Conservation (phyloP, 306 rosid genomes). For the Quercus engelmannii region DNA sequence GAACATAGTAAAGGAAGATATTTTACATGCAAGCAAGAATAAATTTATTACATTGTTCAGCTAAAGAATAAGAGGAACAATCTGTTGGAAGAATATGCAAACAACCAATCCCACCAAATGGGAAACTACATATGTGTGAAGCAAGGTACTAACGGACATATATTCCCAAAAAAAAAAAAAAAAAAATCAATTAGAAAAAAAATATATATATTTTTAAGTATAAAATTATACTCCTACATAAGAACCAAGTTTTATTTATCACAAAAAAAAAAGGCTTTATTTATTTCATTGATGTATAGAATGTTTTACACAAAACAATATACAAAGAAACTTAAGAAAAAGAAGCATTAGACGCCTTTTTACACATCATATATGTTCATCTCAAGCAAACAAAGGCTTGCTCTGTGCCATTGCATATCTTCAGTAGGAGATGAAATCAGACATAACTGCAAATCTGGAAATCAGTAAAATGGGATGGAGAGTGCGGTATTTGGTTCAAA, state of each 20-base stretch:
- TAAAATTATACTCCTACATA: too few species aligned
- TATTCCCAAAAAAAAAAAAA: too few species aligned
- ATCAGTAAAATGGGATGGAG: background rate
- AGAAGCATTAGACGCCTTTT: background rate
- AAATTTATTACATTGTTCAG: constrained; percentile 8
- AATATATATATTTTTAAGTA: too few species aligned
- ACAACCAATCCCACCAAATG: too few species aligned
- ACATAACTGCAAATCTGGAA: background rate
- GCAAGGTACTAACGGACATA: too few species aligned
- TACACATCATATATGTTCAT: background rate
- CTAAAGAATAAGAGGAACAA: background rate
- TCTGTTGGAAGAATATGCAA: too few species aligned
- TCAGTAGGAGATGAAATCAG: background rate
- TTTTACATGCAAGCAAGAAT: constrained; percentile 7
- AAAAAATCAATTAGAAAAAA: too few species aligned
- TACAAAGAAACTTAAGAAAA: background rate
- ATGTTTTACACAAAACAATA: background rate
- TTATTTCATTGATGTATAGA: too few species aligned
- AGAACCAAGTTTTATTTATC: too few species aligned
- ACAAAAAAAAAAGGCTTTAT: too few species aligned
- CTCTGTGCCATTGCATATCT: background rate
- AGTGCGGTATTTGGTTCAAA: too few species aligned
- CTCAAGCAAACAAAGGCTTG: background rate
- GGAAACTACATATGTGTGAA: too few species aligned
- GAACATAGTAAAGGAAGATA: background rate